These are phyloP conservation scores for Schizophyllum commune DNA, from an alignment of 1,284 basidiomycete genomes.

Conservation along the genomic window DNA sequence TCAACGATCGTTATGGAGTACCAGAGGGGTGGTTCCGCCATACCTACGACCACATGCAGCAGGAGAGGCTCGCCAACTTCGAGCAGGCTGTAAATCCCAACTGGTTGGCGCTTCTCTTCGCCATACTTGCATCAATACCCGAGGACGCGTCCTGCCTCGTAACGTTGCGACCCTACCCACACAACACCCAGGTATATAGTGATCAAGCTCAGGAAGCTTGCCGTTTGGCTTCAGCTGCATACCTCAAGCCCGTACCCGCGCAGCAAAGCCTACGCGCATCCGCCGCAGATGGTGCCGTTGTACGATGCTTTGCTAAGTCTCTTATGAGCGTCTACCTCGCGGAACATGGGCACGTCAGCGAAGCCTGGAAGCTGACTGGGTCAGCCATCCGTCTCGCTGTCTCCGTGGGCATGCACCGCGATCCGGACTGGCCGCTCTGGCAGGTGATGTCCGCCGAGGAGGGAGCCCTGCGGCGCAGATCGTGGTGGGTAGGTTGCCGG, in stretches of 20 bases:
- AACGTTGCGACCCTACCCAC: conserved; percentile 12
- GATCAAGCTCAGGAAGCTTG: conserved; percentile 35
- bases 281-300: conserved; percentile 37
- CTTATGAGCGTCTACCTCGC: conserved; percentile 38
- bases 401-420: conserved; percentile 42
- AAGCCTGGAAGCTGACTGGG: conserved; percentile 47
- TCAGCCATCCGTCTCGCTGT: conserved; percentile 35
- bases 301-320: conserved; percentile 38
- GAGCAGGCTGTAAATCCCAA: conserved; percentile 34
- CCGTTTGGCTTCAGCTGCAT: conserved; percentile 38
- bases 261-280: conserved; percentile 24
- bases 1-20: conserved; percentile 44
- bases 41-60: conserved; percentile 38
- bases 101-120: conserved; percentile 42
- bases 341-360: conserved; percentile 38
- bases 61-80: conserved; percentile 25
- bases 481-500: conserved; percentile 43
- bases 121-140: conserved; percentile 35
- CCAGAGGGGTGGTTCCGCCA: conserved; percentile 39
- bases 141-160: conserved; percentile 11
- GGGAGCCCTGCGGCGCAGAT: conserved; percentile 32
- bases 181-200: conserved; percentile 31
- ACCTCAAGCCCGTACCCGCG: conserved; percentile 19
- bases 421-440: conserved; percentile 40
- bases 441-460: conserved; percentile 41